phyloP scores from a whole-genome alignment of 2,329 filamentous ascomycete species.

The Blastomyces parvus region DNA sequence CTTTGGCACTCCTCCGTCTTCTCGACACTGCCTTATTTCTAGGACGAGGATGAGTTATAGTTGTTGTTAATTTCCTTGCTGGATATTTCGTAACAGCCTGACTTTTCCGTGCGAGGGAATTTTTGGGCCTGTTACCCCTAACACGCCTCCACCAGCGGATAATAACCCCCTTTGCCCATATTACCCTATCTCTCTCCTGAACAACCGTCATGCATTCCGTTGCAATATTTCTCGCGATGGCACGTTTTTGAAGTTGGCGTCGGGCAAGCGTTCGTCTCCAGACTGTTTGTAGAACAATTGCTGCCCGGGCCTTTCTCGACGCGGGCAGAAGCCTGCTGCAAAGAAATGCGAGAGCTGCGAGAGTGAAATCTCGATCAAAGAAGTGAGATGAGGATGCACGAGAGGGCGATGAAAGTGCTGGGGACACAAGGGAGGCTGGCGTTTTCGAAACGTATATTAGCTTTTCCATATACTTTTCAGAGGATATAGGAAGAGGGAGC shows the following conservation, averaged over 20 bases:
- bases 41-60: no score
- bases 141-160: slow-evolving; percentile 27
- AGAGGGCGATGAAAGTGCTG: slow-evolving; percentile 19
- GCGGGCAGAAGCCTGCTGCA: slow-evolving; percentile 49
- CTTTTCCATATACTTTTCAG: neutral
- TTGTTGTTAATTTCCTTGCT: neutral
- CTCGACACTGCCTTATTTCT: neutral
- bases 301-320: slow-evolving; percentile 42
- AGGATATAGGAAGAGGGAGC: neutral
- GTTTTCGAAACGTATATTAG: slow-evolving; percentile 13
- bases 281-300: slow-evolving; percentile 43
- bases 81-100: neutral
- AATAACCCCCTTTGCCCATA: slow-evolving; percentile 29
- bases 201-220: slow-evolving; percentile 40
- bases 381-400: slow-evolving; percentile 28
- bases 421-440: slow-evolving; percentile 38
- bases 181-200: slow-evolving; percentile 35
- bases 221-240: slow-evolving; percentile 22
- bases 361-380: slow-evolving; percentile 46
- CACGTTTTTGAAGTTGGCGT: slow-evolving; percentile 18
- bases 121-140: slow-evolving; percentile 15
- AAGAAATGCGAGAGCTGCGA: slow-evolving; percentile 50
- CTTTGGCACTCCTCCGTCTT: neutral
- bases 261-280: slow-evolving; percentile 34
- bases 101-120: neutral